These are phyloP conservation scores for Russula brevipes DNA, from an alignment of 768 basidiomycete species.

Conservation along the genomic window DNA sequence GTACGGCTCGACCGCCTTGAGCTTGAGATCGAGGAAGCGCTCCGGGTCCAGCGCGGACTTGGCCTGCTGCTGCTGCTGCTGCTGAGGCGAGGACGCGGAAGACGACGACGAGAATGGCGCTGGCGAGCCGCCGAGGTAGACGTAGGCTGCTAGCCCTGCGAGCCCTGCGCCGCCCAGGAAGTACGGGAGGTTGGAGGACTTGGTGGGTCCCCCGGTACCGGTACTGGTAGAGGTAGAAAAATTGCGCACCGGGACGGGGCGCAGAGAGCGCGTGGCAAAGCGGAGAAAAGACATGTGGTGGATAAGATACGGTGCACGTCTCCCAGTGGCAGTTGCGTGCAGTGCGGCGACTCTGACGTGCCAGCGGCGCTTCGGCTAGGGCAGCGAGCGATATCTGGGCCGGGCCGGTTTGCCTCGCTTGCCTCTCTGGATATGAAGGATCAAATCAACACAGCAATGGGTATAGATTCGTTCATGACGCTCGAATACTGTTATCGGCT, in stretches of 20 bases:
- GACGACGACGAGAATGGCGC: slow-evolving; percentile 16
- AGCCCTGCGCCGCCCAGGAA: slow-evolving; percentile 43
- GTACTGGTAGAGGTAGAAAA: slow-evolving; percentile 45
- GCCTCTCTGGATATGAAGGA: no score
- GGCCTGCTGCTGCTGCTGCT: slow-evolving; percentile 46
- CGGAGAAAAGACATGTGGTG: slow-evolving; percentile 27
- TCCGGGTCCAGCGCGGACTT: slow-evolving; percentile 72
- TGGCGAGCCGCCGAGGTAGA: slow-evolving; percentile 43
- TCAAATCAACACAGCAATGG: no score
- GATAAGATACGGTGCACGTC: no score
- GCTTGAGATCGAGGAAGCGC: slow-evolving; percentile 72
- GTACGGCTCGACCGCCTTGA: slow-evolving; percentile 77
- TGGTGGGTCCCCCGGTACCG: slow-evolving; percentile 33
- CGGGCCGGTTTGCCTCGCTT: no score
- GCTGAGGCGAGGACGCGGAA: slow-evolving; percentile 24
- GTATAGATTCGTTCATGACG: no score
- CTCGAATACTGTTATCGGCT: no score
- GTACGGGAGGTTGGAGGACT: slow-evolving; percentile 45
- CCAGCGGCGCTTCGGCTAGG: no score
- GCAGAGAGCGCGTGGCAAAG: slow-evolving; percentile 17
- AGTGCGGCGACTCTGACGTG: background rate
- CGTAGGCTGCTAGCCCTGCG: slow-evolving; percentile 38
- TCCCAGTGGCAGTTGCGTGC: no score
- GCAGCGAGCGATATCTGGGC: no score
- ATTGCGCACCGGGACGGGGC: slow-evolving; percentile 35